Base-by-base conservation (phyloP, 2,329 filamentous ascomycete genomes). In the Arthroderma sp. region DNA sequence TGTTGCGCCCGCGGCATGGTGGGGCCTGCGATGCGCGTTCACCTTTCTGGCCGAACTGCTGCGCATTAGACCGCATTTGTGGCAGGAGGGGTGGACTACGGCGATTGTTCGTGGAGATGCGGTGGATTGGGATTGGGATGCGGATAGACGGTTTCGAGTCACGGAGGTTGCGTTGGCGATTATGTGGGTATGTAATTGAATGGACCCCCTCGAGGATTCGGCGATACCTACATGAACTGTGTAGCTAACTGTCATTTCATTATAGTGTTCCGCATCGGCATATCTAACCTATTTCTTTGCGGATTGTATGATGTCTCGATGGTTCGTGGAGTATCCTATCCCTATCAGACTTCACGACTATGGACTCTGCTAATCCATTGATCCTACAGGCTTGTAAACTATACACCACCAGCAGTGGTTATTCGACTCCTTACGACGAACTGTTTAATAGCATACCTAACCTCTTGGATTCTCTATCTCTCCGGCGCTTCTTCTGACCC, bases 241-340 rank as follows among this genome's bases (percentile, higher is more conserved):
- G 32, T 27, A 9, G 10, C 11, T 36, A 36, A 22, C 31, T 29
- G 9, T 6, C 31, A 9, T 9, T 44, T 36, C 15, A 22, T 22
- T 22, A 6, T 51, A 86, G 83, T 86, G 82, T 66, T 78, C 76
- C 57, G 80, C 82, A 47, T 84, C 82, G 15, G 83, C 80, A 44
- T 86, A 86, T 62, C 73, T 87, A 48, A 83, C 82, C 42, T 88
- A 86, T 63, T 84, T 86, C 68, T 88, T 88, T 60, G 84, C 82
- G 46, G 83, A 88, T 65, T 86, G 83, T 63, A 74, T 88, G 56
- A 87, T 88, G 83, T 86, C 82, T 50, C 72, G 84, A 65, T 88
- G 83, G 82, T 84, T 58, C 38, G 71, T 64, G 38, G 33, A 7
- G 30, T 39, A 8, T 22, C 10, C 27, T 22, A 22, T 22, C 30